These are phyloP conservation scores for Mycena albidolilacea DNA, from an alignment of 768 basidiomycete genomes.

Conservation along the genomic window DNA sequence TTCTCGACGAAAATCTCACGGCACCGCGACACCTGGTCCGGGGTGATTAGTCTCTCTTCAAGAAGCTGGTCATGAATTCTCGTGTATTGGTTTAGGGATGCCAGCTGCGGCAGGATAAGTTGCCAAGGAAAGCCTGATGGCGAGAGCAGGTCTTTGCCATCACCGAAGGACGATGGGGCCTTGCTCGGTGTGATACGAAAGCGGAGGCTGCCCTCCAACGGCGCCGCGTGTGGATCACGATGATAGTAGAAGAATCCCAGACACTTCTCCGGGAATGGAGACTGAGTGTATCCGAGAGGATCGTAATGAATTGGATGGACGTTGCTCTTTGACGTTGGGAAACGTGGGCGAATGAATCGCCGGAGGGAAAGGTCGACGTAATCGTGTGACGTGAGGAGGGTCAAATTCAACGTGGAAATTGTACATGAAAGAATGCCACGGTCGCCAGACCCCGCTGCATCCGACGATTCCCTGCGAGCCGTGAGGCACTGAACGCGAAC, in stretches of 20 bases:
- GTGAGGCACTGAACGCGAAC: no score
- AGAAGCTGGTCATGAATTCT: not conserved
- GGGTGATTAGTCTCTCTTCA: not conserved
- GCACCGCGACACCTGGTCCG: not conserved
- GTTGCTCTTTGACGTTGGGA: not conserved
- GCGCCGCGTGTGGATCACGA: not conserved
- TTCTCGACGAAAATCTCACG: not conserved
- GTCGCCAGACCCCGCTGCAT: no score
- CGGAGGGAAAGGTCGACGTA: not conserved
- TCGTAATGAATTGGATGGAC: not conserved
- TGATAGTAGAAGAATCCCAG: not conserved
- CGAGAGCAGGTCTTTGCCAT: not conserved
- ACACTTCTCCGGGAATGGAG: not conserved
- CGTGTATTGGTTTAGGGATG: no score
- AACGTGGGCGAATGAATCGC: not conserved
- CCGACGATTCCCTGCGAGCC: no score
- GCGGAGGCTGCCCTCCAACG: constrained; percentile 5
- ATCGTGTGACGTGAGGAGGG: not conserved
- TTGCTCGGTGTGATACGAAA: not conserved
- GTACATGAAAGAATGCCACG: not conserved
- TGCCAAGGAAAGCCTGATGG: not conserved
- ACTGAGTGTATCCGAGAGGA: not conserved
- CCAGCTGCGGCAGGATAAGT: not conserved
- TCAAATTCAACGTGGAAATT: not conserved
- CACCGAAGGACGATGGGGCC: not conserved